Percentiles rank a stretch among this genome's conserved stretches.
Conservation (phyloP, 1,284 basidiomycete species). For the Farysia itapuensis region DNA sequence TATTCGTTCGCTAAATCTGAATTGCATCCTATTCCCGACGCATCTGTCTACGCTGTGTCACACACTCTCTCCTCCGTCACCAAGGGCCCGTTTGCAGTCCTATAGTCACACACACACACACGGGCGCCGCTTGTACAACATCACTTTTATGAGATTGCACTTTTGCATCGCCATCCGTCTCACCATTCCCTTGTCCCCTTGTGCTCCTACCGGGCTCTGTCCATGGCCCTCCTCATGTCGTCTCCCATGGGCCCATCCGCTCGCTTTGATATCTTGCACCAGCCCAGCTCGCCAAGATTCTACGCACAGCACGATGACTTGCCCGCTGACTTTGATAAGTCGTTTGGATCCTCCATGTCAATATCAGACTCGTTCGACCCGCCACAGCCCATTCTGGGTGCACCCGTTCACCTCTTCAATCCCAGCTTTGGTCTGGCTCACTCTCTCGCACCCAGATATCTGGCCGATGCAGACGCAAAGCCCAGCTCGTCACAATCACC, state of each 20-base stretch:
- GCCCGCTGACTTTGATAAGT: constrained; percentile 52
- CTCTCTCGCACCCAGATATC: too few species aligned
- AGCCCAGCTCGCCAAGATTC: constrained; percentile 38
- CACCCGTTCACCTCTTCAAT: constrained; percentile 9
- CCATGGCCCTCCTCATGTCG: constrained; percentile 34
- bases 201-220: too few species aligned
- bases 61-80: too few species aligned
- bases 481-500: constrained; percentile 1
- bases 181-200: too few species aligned
- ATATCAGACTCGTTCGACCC: constrained; percentile 51
- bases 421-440: constrained; percentile 16
- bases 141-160: too few species aligned
- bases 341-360: constrained; percentile 59
- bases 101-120: too few species aligned
- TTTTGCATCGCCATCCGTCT: too few species aligned
- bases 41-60: too few species aligned
- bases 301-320: constrained; percentile 30
- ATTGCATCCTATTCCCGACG: not conserved
- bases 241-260: constrained; percentile 23
- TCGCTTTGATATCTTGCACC: constrained; percentile 36
- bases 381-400: constrained; percentile 2
- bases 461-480: not conserved
- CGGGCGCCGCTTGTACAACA: too few species aligned
- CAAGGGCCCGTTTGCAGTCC: too few species aligned
- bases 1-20: not conserved